Evolutionary conservation across 225 moss, liverwort and hornwort genomes (phyloP).

Genomic region (Lunularia cruciata): DNA sequence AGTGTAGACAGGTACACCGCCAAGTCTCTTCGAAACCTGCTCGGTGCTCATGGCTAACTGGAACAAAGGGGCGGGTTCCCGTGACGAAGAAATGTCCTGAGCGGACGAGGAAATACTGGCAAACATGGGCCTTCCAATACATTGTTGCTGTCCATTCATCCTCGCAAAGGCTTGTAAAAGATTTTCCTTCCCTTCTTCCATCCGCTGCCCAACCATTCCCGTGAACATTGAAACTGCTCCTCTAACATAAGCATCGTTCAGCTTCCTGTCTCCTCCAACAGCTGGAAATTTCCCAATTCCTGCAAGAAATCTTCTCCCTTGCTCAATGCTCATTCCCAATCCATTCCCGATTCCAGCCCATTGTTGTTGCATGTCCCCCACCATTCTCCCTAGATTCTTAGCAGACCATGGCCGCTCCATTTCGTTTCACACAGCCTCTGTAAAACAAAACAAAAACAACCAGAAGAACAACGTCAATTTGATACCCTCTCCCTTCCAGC

Average conservation of each 20-base stretch:
- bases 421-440: slow-evolving; percentile 15
- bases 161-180: slow-evolving; percentile 16
- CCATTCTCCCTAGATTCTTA: slow-evolving; percentile 19
- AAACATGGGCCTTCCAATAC: slow-evolving; percentile 23
- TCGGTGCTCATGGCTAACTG: slow-evolving; percentile 88
- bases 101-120: slow-evolving; percentile 34
- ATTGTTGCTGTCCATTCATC: slow-evolving; percentile 13
- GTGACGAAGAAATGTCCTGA: neutral
- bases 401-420: slow-evolving; percentile 29
- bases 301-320: slow-evolving; percentile 18
- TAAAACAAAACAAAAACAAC: neutral
- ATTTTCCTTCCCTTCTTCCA: slow-evolving; percentile 30
- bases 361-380: slow-evolving; percentile 29
- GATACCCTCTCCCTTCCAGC: too few species aligned
- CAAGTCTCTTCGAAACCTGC: slow-evolving; percentile 81
- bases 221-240: slow-evolving; percentile 13
- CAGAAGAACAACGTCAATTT: too few species aligned
- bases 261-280: neutral
- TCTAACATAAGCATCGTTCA: neutral
- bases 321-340: slow-evolving; percentile 35
- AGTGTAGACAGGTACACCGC: slow-evolving; percentile 95
- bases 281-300: slow-evolving; percentile 13
- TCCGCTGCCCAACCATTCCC: slow-evolving; percentile 15
- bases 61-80: slow-evolving; percentile 66
- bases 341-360: slow-evolving; percentile 28